Conservation (phyloP, 805 yeast genomes). For the Sugiyamaella valdiviana region DNA sequence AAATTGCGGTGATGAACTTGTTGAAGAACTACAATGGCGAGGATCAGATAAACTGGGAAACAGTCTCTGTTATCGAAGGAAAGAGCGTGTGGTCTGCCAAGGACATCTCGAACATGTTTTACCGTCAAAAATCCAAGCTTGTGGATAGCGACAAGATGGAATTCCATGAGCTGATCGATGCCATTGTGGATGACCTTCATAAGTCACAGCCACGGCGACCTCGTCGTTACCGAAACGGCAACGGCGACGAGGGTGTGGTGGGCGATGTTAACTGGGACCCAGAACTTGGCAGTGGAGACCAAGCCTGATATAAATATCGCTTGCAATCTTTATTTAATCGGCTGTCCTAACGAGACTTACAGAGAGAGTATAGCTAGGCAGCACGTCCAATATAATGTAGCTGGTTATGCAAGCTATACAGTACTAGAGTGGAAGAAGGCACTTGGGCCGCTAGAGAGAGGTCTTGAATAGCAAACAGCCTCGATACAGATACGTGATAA, state of each 20-base stretch:
- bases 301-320: not conserved
- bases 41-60: conserved; percentile 49
- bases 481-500: too few relatives aligned
- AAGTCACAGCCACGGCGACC: conserved; percentile 7
- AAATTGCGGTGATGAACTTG: conserved; percentile 44
- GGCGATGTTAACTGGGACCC: not conserved
- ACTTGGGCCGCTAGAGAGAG: too few relatives aligned
- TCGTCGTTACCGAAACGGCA: not conserved
- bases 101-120: conserved; percentile 59
- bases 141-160: conserved; percentile 43
- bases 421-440: too few relatives aligned
- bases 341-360: too few relatives aligned
- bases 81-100: conserved; percentile 48
- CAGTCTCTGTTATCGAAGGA: conserved; percentile 43
- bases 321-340: not conserved
- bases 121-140: conserved; percentile 48
- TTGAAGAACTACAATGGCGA: conserved; percentile 41
- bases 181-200: conserved; percentile 20
- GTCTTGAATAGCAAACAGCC: too few relatives aligned
- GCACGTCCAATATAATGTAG: too few relatives aligned
- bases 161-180: conserved; percentile 29
- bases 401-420: too few relatives aligned
- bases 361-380: too few relatives aligned
- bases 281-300: not conserved
- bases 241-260: not conserved